Conservation (phyloP, 805 yeast genomes). For the Cyberlindnera sargentensis region DNA sequence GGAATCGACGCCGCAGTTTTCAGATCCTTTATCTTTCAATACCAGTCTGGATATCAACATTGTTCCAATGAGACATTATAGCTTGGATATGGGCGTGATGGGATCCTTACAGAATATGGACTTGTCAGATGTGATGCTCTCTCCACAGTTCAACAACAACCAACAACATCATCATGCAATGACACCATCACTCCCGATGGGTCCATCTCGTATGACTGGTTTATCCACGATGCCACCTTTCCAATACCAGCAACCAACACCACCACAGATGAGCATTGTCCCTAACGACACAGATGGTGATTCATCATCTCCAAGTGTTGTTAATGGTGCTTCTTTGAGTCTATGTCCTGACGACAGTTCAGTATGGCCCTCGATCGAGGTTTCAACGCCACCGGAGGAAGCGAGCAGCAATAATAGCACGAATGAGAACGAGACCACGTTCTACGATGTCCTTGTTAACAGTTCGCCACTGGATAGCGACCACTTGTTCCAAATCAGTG, state of each 20-base stretch:
- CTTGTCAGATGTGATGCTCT: neutral
- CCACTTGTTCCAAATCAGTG: slow-evolving; percentile 4
- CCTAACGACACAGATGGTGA: slow-evolving; percentile 2
- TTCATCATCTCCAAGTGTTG: neutral
- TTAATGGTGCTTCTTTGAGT: slow-evolving; percentile 2
- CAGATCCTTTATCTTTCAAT: slow-evolving; percentile 8
- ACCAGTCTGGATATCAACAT: slow-evolving; percentile 18
- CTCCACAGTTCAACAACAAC: neutral
- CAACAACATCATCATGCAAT: neutral
- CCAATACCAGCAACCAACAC: neutral
- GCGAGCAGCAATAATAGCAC: neutral
- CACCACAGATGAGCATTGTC: slow-evolving; percentile 3
- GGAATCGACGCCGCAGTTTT: neutral
- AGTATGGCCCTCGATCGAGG: slow-evolving; percentile 17
- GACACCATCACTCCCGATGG: no score
- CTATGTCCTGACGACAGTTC: slow-evolving; percentile 7
- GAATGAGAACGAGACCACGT: neutral
- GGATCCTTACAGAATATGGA: slow-evolving; percentile 9
- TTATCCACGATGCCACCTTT: neutral
- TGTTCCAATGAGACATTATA: slow-evolving; percentile 21
- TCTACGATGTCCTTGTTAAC: slow-evolving; percentile 9
- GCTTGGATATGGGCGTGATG: slow-evolving; percentile 16
- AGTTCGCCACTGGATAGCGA: slow-evolving; percentile 18
- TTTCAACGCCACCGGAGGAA: slow-evolving; percentile 11
- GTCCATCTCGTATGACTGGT: no score